Conservation (phyloP, 352 stramenopile species). For the Globisporangium nagaii region DNA sequence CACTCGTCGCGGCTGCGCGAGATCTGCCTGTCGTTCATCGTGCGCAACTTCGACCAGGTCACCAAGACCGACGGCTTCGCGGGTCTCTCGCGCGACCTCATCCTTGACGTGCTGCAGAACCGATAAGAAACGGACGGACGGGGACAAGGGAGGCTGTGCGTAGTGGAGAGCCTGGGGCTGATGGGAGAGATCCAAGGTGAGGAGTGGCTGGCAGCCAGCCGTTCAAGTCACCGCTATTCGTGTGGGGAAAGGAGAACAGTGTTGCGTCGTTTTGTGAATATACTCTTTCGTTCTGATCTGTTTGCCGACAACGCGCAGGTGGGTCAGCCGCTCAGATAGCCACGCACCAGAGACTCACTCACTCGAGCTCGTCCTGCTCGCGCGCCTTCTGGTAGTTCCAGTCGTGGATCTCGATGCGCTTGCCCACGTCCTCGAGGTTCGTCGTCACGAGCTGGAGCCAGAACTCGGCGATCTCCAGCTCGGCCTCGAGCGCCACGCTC, state of each 20-base stretch:
- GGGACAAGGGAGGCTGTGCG: no score
- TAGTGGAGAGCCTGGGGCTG: not conserved
- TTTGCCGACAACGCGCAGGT: no score
- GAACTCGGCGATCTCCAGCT: slow-evolving; percentile 58
- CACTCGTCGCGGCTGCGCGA: slow-evolving; percentile 79
- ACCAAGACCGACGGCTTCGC: slow-evolving; percentile 89
- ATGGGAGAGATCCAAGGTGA: not conserved
- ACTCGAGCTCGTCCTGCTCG: slow-evolving; percentile 22
- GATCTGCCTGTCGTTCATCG: slow-evolving; percentile 87
- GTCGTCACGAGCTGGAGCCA: slow-evolving; percentile 59
- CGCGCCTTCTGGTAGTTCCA: slow-evolving; percentile 71
- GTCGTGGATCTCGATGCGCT: slow-evolving; percentile 71
- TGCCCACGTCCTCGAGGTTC: slow-evolving; percentile 65
- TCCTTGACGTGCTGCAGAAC: slow-evolving; percentile 86
- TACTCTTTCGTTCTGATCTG: not conserved
- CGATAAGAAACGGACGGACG: slow-evolving; percentile 48
- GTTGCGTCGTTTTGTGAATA: slow-evolving; percentile 7
- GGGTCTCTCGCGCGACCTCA: slow-evolving; percentile 79
- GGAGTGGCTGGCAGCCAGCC: not conserved
- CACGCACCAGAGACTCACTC: no score
- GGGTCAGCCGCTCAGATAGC: no score
- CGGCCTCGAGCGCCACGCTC: slow-evolving; percentile 36
- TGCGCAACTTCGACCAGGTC: slow-evolving; percentile 88
- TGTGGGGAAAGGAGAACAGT: not conserved
- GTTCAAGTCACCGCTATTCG: not conserved